Evolutionary conservation across 2,329 filamentous ascomycete genomes (phyloP), one percentile per base, ranked within the genome.

Genomic region (Zalaria sp.): DNA sequence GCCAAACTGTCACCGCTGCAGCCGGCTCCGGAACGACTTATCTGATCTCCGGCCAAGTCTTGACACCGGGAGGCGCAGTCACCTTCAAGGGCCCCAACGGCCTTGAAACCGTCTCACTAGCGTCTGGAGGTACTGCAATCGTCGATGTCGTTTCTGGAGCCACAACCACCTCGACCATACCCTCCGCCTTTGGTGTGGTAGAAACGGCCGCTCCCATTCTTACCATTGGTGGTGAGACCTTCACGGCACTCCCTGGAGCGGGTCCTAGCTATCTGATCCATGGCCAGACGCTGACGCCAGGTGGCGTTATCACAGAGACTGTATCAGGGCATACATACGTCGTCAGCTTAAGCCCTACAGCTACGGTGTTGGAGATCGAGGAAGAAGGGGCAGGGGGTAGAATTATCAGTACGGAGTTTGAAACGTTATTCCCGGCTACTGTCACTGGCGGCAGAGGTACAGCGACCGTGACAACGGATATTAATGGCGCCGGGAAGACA

Each of bases 341-440:
- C 32, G 44, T 58, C 27, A 55, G 48, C 26, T 56, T 66, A 0
- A 51, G 53, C 1, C 51, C 56, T 4, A 53, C 57, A 3, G 60
- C 61, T 2, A 64, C 62, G 0, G 43, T 59, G 11, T 46, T 65
- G 5, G 51, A 58, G 27, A 58, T 63, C 38, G 55, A 59, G 25
- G 46, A 49, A n/a, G 25, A 54, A 4, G 60, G 54, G 27, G 36
- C 53, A 4, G 55, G 56, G 3, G 54, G 53, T 11, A 54, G 49
- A 18, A 56, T 57, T 3, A 57, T 53, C 3, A 51, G 48, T 3
- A 57, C 54, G 5, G 38, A 43, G 10, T 50, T 45, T 41, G 51
- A 59, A 46, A 60, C 57, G 0, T 48, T 67, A 7, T 64, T 65
- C 45, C 61, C 62, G 4, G 62, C 60, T 1, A 60, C 59, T 3